phyloP scores from a whole-genome alignment of 139 green algal genomes.

The Parachlorella kessleri region DNA sequence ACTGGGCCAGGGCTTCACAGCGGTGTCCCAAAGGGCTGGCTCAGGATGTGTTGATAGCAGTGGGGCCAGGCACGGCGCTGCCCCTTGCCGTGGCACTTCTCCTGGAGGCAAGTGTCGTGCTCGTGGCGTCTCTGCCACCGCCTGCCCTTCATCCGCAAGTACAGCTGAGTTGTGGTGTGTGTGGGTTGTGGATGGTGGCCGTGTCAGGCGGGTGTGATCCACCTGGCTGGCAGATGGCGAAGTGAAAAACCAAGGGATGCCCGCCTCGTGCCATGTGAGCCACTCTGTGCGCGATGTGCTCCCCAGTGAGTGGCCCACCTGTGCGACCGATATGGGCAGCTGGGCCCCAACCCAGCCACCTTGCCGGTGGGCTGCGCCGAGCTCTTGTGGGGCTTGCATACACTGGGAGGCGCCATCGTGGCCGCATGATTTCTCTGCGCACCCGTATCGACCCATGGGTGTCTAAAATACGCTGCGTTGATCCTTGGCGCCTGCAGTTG shows the following conservation, averaged over 20 bases:
- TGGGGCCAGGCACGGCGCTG: conserved; percentile 19
- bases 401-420: background rate
- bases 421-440: too few relatives aligned
- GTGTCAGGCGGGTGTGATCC: too few relatives aligned
- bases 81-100: conserved; percentile 13
- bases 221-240: too few relatives aligned
- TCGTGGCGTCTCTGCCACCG: background rate
- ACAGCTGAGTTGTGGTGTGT: too few relatives aligned
- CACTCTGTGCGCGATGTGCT: too few relatives aligned
- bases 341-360: too few relatives aligned
- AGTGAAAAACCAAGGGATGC: too few relatives aligned
- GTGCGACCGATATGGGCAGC: too few relatives aligned
- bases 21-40: conserved; percentile 1
- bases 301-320: too few relatives aligned
- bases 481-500: background rate
- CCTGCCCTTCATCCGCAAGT: background rate
- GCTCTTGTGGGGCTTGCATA: background rate
- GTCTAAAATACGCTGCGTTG: background rate
- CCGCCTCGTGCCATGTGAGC: too few relatives aligned
- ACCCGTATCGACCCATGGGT: too few relatives aligned
- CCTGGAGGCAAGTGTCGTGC: background rate
- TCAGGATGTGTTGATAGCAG: background rate
- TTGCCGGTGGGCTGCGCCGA: background rate
- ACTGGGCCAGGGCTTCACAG: background rate
- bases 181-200: too few relatives aligned